Evolutionary conservation across 768 basidiomycete species (phyloP).

Genomic region (Lentinus brumalis): DNA sequence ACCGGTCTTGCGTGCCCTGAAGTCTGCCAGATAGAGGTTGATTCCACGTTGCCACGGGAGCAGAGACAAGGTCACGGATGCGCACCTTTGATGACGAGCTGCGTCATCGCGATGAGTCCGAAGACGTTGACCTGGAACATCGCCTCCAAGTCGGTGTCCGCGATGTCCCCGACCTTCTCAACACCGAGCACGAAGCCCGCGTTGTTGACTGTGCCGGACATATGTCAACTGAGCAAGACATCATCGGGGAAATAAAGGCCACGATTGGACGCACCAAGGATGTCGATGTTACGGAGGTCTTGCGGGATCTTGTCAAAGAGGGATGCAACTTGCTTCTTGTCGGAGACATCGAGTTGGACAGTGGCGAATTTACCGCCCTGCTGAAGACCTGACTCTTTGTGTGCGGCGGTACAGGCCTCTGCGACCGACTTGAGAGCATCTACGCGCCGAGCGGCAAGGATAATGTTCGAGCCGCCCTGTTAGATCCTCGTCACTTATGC

Average conservation of each 20-base stretch:
- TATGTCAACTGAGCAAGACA: conserved; percentile 26
- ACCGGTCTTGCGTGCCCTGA: conserved; percentile 51
- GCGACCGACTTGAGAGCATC: conserved; percentile 75
- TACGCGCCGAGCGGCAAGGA: conserved; percentile 77
- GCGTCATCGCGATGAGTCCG: conserved; percentile 83
- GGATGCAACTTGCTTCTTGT: conserved; percentile 67
- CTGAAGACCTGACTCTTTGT: conserved; percentile 69
- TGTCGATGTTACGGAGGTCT: conserved; percentile 73
- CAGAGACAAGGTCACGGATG: not conserved
- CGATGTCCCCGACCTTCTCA: conserved; percentile 83
- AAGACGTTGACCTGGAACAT: conserved; percentile 62
- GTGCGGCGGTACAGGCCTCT: conserved; percentile 65
- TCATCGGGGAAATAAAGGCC: not conserved
- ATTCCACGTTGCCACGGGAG: not conserved
- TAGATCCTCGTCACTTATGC: not conserved
- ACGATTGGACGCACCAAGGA: conserved; percentile 61
- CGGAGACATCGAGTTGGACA: conserved; percentile 78
- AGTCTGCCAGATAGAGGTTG: conserved; percentile 23
- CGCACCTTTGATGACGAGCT: conserved; percentile 47
- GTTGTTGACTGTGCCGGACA: conserved; percentile 54
- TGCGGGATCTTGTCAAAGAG: conserved; percentile 73
- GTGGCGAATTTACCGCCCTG: conserved; percentile 78
- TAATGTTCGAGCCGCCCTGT: conserved; percentile 85
- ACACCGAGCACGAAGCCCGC: conserved; percentile 91
- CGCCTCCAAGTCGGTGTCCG: conserved; percentile 74